These are phyloP conservation scores for Neurospora sp. DNA, from an alignment of 495 filamentous ascomycete species.

Conservation along the genomic window DNA sequence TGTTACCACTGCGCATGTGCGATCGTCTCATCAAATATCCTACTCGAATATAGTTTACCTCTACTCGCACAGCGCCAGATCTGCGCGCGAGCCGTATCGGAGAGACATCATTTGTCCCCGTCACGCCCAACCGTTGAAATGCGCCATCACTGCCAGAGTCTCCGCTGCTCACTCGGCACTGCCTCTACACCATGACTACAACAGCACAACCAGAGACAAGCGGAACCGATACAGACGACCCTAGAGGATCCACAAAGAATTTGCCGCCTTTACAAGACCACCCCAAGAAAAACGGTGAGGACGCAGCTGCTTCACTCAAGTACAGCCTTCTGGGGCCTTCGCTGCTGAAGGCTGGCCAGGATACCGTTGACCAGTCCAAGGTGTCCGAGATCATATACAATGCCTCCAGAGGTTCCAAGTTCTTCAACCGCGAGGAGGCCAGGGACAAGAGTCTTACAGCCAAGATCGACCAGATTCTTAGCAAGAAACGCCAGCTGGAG, in stretches of 20 bases:
- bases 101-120: neutral
- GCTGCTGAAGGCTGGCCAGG: constrained; percentile 88
- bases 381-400: constrained; percentile 97
- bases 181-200: neutral
- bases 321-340: constrained; percentile 81
- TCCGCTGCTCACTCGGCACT: neutral
- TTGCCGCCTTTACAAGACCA: neutral
- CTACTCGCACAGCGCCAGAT: neutral
- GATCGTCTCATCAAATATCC: neutral
- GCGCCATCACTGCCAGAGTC: neutral
- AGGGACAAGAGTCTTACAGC: constrained; percentile 73
- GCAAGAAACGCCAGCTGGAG: constrained; percentile 68
- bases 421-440: constrained; percentile 83
- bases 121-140: neutral
- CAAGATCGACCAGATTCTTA: constrained; percentile 75
- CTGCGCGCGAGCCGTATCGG: neutral
- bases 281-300: neutral
- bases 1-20: neutral
- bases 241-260: neutral
- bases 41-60: neutral
- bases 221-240: neutral
- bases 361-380: constrained; percentile 85
- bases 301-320: constrained; percentile 34
- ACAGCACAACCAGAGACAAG: neutral
- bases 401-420: constrained; percentile 93